These are phyloP conservation scores for Phyllosticta paracitricarpa DNA, from an alignment of 2,329 filamentous ascomycete genomes.

Conservation along the genomic window DNA sequence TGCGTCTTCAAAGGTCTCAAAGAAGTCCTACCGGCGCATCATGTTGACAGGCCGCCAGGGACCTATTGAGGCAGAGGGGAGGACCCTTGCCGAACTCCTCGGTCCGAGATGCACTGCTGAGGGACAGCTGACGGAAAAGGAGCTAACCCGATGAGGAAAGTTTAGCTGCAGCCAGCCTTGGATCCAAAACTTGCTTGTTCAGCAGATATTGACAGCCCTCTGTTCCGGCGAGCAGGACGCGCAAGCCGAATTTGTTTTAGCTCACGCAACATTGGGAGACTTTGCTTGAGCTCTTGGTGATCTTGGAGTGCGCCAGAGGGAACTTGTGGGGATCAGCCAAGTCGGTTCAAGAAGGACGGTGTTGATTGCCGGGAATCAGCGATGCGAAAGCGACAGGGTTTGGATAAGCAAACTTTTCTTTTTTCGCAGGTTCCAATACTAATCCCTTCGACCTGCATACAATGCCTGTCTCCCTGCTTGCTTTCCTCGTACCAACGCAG, in stretches of 20 bases:
- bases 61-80: too few species aligned
- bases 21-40: too few species aligned
- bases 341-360: too few species aligned
- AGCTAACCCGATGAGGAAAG: neutral
- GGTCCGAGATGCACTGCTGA: neutral
- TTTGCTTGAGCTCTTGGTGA: too few species aligned
- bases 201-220: neutral
- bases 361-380: too few species aligned
- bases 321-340: too few species aligned
- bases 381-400: neutral
- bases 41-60: too few species aligned
- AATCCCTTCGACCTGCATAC: neutral
- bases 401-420: neutral
- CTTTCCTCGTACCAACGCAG: neutral
- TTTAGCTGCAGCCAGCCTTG: neutral
- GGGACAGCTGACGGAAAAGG: neutral
- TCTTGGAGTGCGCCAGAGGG: too few species aligned
- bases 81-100: too few species aligned
- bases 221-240: neutral
- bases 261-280: too few species aligned
- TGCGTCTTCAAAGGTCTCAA: too few species aligned
- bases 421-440: neutral
- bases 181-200: neutral
- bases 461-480: neutral
- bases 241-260: neutral